These are phyloP conservation scores for Thielaviopsis punctulata DNA, from an alignment of 2,329 filamentous ascomycete genomes.

Conservation along the genomic window DNA sequence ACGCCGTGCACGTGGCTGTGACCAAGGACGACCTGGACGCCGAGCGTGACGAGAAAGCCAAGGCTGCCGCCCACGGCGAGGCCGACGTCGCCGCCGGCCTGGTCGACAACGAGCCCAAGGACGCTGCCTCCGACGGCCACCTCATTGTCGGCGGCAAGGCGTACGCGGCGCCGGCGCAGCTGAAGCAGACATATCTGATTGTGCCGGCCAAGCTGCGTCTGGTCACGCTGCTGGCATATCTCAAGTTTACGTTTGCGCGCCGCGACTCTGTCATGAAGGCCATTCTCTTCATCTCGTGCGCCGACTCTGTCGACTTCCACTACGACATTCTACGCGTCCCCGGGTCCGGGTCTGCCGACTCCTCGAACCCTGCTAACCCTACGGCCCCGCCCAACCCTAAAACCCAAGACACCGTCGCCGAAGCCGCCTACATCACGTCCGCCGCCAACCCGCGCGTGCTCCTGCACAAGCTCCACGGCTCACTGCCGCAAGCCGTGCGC, in stretches of 20 bases:
- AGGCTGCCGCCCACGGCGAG: constrained; percentile 21
- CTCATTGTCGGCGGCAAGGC: constrained; percentile 17
- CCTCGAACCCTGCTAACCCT: constrained; percentile 18
- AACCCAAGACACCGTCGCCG: constrained; percentile 45
- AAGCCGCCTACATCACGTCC: constrained; percentile 55
- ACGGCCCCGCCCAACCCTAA: constrained; percentile 13
- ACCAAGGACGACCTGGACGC: constrained; percentile 31
- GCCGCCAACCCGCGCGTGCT: constrained; percentile 56
- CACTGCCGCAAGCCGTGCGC: constrained; percentile 70
- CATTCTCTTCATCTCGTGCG: constrained; percentile 92
- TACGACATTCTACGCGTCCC: constrained; percentile 51
- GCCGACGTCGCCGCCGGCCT: background rate
- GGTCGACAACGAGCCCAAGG: constrained; percentile 4
- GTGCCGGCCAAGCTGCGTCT: constrained; percentile 79
- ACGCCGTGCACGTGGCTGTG: constrained; percentile 73
- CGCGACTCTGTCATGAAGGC: constrained; percentile 90
- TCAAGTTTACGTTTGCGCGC: constrained; percentile 76
- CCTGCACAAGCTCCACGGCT: constrained; percentile 79
- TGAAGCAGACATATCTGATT: constrained; percentile 82
- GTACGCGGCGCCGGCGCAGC: constrained; percentile 74
- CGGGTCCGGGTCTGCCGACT: constrained; percentile 11
- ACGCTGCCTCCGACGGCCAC: background rate
- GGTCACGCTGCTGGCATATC: constrained; percentile 66
- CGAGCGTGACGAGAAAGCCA: constrained; percentile 19
- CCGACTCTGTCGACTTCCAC: constrained; percentile 93